Base-by-base conservation (phyloP, 208 protist genomes). In the Leptomonas seymouri region DNA sequence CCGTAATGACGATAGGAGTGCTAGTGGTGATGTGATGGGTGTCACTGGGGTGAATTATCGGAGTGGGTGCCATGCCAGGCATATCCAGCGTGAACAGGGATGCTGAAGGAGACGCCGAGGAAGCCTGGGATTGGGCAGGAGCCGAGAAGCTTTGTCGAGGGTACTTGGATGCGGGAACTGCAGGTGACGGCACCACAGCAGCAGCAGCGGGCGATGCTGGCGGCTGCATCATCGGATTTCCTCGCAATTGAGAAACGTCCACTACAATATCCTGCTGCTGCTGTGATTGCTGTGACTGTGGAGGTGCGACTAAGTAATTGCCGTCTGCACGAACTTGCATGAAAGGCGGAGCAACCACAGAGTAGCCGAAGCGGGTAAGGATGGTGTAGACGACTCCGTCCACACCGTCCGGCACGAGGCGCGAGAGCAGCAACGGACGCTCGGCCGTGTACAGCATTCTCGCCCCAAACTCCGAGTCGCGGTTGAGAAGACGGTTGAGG, bases 371-470 rank as follows among this genome's bases (percentile, higher is more conserved):
- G 21, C 58, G 63, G 42, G 57, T 67, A 16, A 77, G 56, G 5
- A 44, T 62, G 11, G 67, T 80, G 62, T 71, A 70, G 5, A 67
- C 69, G 34, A 44, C 18, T 15, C 53, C 56, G 30, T 71, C 67
- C 36, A 54, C 53, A 14, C 50, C 51, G 31, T 75, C 54, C 23
- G 61, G 45, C n/a, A 70, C 50, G 6, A 79, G 60, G 2, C 82
- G 80, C 16, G 55, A 41, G 28, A 94, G 67, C 48, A 82, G 49
- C 46, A 91, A 74, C 51, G 89, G 89, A 7, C 72, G 65, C 16
- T 71, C 71, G n/a, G 66, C 81, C 0, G 84, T 91, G 51, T 90
- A 80, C 25, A 27, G 44, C 81, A 91, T 78, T 3, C 86, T 84
- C 11, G 62, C 27, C 0, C 45, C 55, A n/a, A 90, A 77, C 14